phyloP scores from a whole-genome alignment of 345 rosid species.

The Eucalyptus cloeziana region DNA sequence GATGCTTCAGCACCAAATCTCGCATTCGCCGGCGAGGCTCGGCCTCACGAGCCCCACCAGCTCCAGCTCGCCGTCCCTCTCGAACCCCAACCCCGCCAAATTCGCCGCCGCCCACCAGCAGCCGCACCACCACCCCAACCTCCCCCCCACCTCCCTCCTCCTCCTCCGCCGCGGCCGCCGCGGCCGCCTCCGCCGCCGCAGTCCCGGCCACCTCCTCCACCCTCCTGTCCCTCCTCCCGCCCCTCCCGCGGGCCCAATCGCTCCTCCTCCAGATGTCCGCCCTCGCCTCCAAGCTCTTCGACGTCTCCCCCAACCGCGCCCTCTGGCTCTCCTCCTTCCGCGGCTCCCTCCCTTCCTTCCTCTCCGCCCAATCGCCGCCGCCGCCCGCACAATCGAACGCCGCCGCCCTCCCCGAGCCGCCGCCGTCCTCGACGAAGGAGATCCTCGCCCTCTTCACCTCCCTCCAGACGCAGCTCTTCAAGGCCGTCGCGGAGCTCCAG shows the following conservation, averaged over 20 bases:
- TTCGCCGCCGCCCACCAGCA: slow-evolving; percentile 17
- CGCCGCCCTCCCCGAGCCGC: slow-evolving; percentile 19
- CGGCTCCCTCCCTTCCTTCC: slow-evolving; percentile 67
- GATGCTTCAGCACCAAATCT: slow-evolving; percentile 84
- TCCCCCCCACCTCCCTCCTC: slow-evolving; percentile 20
- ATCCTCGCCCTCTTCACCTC: slow-evolving; percentile 48
- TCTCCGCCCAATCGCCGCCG: slow-evolving; percentile 42
- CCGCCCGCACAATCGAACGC: slow-evolving; percentile 16
- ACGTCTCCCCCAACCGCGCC: slow-evolving; percentile 67
- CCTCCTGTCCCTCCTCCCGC: slow-evolving; percentile 81
- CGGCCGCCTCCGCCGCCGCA: slow-evolving; percentile 1
- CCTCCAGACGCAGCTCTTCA: slow-evolving; percentile 86
- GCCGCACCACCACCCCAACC: slow-evolving; percentile 13
- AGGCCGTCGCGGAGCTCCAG: slow-evolving; percentile 81
- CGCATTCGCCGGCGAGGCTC: slow-evolving; percentile 78
- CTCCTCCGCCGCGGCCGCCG: background rate
- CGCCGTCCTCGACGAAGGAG: slow-evolving; percentile 61
- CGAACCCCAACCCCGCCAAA: slow-evolving; percentile 18
- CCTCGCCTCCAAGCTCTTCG: slow-evolving; percentile 60
- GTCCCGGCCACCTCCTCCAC: slow-evolving; percentile 43
- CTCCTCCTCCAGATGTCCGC: slow-evolving; percentile 82
- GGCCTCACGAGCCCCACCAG: slow-evolving; percentile 69
- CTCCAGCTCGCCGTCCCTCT: slow-evolving; percentile 56
- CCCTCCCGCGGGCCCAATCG: slow-evolving; percentile 72
- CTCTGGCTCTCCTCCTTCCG: slow-evolving; percentile 72